A percentile compares a stretch with the other conserved stretches of the same genome.
These are phyloP conservation scores for Linum tenue DNA, from an alignment of 345 rosid species.

Conservation along the genomic window DNA sequence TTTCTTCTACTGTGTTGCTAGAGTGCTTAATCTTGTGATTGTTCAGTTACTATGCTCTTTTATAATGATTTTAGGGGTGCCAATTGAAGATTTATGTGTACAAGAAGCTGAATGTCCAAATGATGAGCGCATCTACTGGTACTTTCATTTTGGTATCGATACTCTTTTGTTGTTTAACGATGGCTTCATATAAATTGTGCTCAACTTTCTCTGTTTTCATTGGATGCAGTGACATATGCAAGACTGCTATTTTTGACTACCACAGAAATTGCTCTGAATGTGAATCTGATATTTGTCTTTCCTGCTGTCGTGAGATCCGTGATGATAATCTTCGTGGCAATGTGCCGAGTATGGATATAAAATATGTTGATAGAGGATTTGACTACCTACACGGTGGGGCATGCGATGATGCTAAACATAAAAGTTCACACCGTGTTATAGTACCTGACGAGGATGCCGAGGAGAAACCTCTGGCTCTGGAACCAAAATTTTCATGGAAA, in stretches of 20 bases:
- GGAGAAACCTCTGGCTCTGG: slow-evolving; percentile 3
- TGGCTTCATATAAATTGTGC: background rate
- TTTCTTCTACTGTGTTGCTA: too few species aligned
- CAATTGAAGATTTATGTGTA: background rate
- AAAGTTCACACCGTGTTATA: background rate
- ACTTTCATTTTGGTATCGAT: background rate
- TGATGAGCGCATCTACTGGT: background rate
- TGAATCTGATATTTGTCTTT: slow-evolving; percentile 47
- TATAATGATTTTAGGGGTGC: background rate
- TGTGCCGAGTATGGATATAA: slow-evolving; percentile 14
- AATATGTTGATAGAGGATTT: slow-evolving; percentile 12
- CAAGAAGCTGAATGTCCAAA: background rate
- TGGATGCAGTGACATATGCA: slow-evolving; percentile 43
- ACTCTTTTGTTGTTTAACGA: slow-evolving; percentile 6
- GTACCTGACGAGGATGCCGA: background rate
- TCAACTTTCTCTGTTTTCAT: background rate
- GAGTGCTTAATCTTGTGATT: slow-evolving; percentile 3
- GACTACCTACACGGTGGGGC: slow-evolving; percentile 31
- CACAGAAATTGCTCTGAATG: slow-evolving; percentile 44
- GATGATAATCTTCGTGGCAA: slow-evolving; percentile 18
- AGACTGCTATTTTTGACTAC: slow-evolving; percentile 40
- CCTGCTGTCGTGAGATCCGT: slow-evolving; percentile 44
- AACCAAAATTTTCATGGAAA: slow-evolving; percentile 31
- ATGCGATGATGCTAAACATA: background rate
- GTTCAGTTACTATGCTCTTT: slow-evolving; percentile 24